These are phyloP conservation scores for Nicotiana attenuata DNA, from an alignment of 257 asterid genomes.

Conservation along the genomic window DNA sequence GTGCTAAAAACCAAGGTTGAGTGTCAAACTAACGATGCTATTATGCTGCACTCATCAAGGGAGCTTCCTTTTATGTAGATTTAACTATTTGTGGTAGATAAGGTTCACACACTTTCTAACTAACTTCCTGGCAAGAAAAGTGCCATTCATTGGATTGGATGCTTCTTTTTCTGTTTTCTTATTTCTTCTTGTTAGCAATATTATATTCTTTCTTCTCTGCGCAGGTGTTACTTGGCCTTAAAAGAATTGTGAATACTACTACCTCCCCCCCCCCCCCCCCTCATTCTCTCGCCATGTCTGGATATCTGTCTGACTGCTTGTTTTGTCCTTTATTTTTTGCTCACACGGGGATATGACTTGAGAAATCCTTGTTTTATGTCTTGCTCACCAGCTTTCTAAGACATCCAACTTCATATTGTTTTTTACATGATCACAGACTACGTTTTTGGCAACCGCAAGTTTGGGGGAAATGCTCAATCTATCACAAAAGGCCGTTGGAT, in stretches of 20 bases:
- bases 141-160: background rate
- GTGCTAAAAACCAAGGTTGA: background rate
- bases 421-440: constrained; percentile 49
- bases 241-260: background rate
- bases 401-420: background rate
- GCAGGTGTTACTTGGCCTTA: background rate
- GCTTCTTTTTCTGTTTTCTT: background rate
- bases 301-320: background rate
- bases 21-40: background rate
- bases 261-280: background rate
- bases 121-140: background rate
- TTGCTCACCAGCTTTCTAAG: background rate
- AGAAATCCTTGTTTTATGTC: background rate
- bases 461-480: constrained; percentile 97
- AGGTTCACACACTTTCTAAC: background rate
- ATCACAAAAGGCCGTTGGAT: constrained; percentile 81
- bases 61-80: background rate
- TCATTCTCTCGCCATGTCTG: background rate
- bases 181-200: background rate
- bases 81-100: background rate
- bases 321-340: background rate
- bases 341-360: background rate
- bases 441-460: constrained; percentile 67
- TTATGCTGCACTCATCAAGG: background rate
- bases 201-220: background rate